phyloP scores from a whole-genome alignment of 1,139 yeast genomes.

The Candida sp. region DNA sequence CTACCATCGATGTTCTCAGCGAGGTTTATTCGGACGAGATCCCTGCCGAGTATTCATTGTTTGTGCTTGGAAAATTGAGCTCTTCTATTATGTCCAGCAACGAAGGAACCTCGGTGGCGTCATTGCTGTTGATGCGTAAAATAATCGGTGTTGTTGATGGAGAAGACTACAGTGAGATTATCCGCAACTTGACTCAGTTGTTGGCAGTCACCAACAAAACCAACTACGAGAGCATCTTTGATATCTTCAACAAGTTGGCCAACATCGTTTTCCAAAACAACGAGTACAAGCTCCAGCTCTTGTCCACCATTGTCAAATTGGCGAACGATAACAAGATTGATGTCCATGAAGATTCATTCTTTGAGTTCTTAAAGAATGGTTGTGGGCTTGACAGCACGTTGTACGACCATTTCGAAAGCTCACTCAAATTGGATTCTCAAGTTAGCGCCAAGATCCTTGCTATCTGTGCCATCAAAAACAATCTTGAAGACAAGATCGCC shows the following conservation, averaged over 20 bases:
- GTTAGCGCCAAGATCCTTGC: conserved; percentile 45
- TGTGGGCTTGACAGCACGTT: conserved; percentile 10
- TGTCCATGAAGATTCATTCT: conserved; percentile 14
- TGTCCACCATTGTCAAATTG: conserved; percentile 13
- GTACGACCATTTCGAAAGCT: conserved; percentile 13
- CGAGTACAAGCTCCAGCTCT: conserved; percentile 4
- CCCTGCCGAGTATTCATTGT: conserved; percentile 19
- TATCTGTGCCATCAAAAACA: conserved; percentile 36
- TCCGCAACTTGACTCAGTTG: conserved; percentile 14
- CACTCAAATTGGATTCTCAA: conserved; percentile 21
- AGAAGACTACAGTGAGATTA: conserved; percentile 4
- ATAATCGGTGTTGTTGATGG: conserved; percentile 11
- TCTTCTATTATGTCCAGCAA: conserved; percentile 28
- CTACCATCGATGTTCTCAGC: conserved; percentile 36
- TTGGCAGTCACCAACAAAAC: conserved; percentile 13
- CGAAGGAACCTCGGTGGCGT: conserved; percentile 24
- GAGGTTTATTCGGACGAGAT: conserved; percentile 23
- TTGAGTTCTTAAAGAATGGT: conserved; percentile 13
- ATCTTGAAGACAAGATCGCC: conserved; percentile 30
- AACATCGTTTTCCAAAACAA: conserved; percentile 2
- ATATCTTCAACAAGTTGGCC: conserved; percentile 13
- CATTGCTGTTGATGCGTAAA: conserved; percentile 27
- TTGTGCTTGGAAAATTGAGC: conserved; percentile 21
- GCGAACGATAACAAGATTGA: conserved; percentile 15
- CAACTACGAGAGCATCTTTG: conserved; percentile 14